Conservation (phyloP, 805 yeast species). For the Pichia insulana region DNA sequence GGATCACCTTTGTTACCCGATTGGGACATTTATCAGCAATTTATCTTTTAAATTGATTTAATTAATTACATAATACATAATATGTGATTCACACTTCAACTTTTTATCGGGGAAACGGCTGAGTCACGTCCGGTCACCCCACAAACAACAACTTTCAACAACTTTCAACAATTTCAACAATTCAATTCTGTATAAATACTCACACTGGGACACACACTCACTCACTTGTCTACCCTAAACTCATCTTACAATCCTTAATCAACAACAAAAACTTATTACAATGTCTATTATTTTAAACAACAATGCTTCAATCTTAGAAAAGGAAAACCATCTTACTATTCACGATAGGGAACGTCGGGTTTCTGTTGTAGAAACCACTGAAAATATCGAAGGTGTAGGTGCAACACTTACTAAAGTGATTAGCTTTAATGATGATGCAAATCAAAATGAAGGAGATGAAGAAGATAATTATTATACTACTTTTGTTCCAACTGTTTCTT, state of each 20-base stretch:
- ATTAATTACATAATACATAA: too few species aligned
- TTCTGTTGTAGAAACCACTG: slow-evolving; percentile 1
- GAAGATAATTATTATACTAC: neutral
- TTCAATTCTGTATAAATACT: too few species aligned
- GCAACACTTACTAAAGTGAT: slow-evolving; percentile 2
- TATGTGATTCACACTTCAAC: too few species aligned
- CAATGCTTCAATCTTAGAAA: slow-evolving; percentile 4
- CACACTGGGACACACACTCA: too few species aligned
- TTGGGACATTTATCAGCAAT: neutral
- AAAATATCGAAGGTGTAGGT: slow-evolving; percentile 1
- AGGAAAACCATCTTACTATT: slow-evolving; percentile 3
- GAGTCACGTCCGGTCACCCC: too few species aligned
- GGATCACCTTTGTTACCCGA: neutral
- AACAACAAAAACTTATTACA: neutral
- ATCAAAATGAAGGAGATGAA: neutral
- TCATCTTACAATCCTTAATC: too few species aligned
- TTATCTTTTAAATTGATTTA: slow-evolving; percentile 1
- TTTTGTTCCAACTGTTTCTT: slow-evolving; percentile 6
- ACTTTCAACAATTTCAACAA: too few species aligned
- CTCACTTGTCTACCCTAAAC: too few species aligned
- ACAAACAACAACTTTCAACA: too few species aligned
- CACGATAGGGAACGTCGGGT: slow-evolving; percentile 7
- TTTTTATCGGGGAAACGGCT: too few species aligned
- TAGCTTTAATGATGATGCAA: slow-evolving; percentile 4
- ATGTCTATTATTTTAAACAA: slow-evolving; percentile 10